phyloP scores from a whole-genome alignment of 257 asterid genomes.

The Gynochthodes officinalis region DNA sequence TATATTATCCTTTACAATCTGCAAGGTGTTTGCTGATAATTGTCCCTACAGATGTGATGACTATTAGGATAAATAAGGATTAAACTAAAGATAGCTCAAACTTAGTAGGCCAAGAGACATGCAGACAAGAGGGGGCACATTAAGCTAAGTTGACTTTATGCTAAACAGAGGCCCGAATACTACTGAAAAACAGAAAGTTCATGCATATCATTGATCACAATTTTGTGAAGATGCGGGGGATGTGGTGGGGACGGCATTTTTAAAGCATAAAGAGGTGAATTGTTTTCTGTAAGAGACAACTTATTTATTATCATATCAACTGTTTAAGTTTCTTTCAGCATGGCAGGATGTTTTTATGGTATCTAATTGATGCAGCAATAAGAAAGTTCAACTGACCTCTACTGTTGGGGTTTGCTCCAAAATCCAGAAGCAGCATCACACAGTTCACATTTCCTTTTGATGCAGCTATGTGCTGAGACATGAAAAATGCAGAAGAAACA shows the following conservation, averaged over 20 bases:
- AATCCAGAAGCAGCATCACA: conserved; percentile 71
- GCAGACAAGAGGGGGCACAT: not conserved
- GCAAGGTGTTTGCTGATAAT: not conserved
- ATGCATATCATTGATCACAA: not conserved
- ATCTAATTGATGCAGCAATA: not conserved
- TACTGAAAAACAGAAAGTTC: conserved; percentile 2
- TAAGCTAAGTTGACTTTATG: not conserved
- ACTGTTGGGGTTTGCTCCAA: conserved; percentile 68
- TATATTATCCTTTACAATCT: not conserved
- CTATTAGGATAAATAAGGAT: too few species aligned
- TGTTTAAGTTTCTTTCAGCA: not conserved
- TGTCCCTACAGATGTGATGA: not conserved
- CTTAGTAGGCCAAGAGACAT: not conserved
- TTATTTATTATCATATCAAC: not conserved
- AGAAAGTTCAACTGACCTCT: conserved; percentile 46
- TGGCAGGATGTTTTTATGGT: too few species aligned
- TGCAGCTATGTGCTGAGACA: conserved; percentile 83
- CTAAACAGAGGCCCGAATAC: not conserved
- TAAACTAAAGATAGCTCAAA: not conserved
- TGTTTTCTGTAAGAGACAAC: not conserved
- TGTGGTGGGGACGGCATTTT: not conserved
- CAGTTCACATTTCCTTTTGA: conserved; percentile 67
- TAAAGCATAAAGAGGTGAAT: not conserved
- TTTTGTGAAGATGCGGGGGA: not conserved
- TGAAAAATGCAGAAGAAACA: not conserved